These are phyloP conservation scores for Alloascoidea hylecoeti DNA, from an alignment of 805 yeast species.

Conservation along the genomic window DNA sequence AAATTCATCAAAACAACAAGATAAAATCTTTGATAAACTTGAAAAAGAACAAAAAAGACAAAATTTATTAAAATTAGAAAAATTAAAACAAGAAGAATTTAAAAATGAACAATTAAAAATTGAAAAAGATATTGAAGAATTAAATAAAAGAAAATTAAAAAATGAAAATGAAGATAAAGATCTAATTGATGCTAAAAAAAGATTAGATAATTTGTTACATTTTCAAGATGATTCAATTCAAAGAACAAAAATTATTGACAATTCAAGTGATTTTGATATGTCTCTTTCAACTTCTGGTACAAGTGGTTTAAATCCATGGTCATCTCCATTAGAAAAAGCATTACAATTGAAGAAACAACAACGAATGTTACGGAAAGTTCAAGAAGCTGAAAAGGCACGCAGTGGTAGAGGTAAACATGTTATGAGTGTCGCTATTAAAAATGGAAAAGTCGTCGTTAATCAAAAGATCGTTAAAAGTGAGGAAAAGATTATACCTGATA, in stretches of 20 bases:
- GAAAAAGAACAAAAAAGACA: constrained; percentile 32
- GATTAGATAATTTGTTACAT: constrained; percentile 58
- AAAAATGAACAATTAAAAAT: constrained; percentile 15
- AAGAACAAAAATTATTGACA: constrained; percentile 84
- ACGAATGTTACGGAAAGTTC: constrained; percentile 48
- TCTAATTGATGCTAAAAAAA: constrained; percentile 51
- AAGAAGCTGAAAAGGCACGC: constrained; percentile 40
- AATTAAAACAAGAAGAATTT: constrained; percentile 21
- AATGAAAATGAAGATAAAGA: constrained; percentile 37
- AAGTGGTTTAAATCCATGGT: constrained; percentile 35
- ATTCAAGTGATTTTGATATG: constrained; percentile 77
- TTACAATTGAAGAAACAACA: constrained; percentile 80
- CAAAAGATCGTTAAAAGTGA: constrained; percentile 22
- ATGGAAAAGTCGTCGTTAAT: constrained; percentile 64
- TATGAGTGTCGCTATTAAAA: constrained; percentile 62
- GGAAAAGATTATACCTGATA: background rate
- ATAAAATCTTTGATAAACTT: constrained; percentile 40
- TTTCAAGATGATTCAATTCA: constrained; percentile 83
- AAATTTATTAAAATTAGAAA: constrained; percentile 13
- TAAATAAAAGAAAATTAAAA: constrained; percentile 20
- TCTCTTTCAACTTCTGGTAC: constrained; percentile 16
- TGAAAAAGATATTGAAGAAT: constrained; percentile 3
- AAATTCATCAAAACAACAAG: constrained; percentile 55
- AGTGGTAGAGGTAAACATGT: constrained; percentile 65
- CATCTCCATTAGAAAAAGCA: constrained; percentile 74